Evolutionary conservation across 805 yeast species (phyloP).

Genomic region (Saturnispora silvae): DNA sequence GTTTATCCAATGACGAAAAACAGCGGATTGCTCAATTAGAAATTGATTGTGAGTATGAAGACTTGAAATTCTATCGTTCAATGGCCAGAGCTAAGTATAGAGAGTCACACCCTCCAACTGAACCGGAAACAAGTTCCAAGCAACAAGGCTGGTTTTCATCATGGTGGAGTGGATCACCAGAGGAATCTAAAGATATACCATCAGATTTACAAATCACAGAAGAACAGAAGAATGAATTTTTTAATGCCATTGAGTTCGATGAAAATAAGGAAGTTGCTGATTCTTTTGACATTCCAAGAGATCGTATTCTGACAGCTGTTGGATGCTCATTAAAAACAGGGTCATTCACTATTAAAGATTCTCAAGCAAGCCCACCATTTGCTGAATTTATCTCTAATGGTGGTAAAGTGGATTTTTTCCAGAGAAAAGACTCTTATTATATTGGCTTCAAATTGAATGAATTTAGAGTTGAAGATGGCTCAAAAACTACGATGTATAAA

Average conservation of each 20-base stretch:
- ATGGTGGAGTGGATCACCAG: constrained; percentile 44
- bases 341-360: constrained; percentile 49
- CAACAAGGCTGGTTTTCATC: constrained; percentile 56
- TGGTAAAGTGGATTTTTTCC: constrained; percentile 59
- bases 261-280: constrained; percentile 44
- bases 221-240: constrained; percentile 80
- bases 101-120: constrained; percentile 21
- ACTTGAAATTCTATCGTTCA: constrained; percentile 75
- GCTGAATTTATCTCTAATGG: constrained; percentile 80
- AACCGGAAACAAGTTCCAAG: no score
- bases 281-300: constrained; percentile 59
- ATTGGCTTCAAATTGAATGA: constrained; percentile 69
- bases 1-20: constrained; percentile 23
- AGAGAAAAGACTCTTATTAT: constrained; percentile 69
- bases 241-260: constrained; percentile 87
- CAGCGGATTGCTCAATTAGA: constrained; percentile 44
- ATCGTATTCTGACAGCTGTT: constrained; percentile 56
- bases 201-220: constrained; percentile 52
- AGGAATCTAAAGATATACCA: background rate
- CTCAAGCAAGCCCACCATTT: constrained; percentile 35
- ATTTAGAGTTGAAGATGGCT: constrained; percentile 80
- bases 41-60: constrained; percentile 54
- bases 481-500: constrained; percentile 67
- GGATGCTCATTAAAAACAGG: constrained; percentile 66
- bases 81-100: constrained; percentile 59